Evolutionary conservation across 257 asterid species (phyloP), one percentile per base, ranked within the genome.

Genomic region (Knoxia roxburghii): DNA sequence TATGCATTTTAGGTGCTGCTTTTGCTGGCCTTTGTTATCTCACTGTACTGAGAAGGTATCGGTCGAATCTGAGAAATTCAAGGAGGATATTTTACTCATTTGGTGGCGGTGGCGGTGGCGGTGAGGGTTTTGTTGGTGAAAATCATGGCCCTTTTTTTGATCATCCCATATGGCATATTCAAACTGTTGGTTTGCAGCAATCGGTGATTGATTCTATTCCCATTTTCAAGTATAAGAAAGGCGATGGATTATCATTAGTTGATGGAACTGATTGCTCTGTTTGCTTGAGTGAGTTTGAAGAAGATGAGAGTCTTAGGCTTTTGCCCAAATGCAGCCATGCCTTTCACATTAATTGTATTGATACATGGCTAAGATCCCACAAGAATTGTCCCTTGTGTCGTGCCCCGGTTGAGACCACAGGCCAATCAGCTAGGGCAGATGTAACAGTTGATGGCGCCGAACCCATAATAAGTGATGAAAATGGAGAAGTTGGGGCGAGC

Each of bases 291-390:
- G 96, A 91, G 33, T 91, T 91, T 75, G 70, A 75, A 70, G 94
- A 87, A 39, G 78, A 78, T 41, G 98, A 89, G 72, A 68, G n/a
- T 6, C 83, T 89, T n/a, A 70, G 96, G 76, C 83, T 89, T 58
- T 61, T 91, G 80, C 96, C 96, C 0, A 91, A 89, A 50, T 91
- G 97, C 64, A 81, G 84, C 73, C 98, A 91, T 53, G 94, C 95
- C 62, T 91, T 91, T 75, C 98, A 91, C 59, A 46, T 77, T 11
- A 43, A 51, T 29, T 91, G 98, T 65, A 84, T 91, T 26, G 98
- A 91, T 69, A 84, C 87, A 18, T 91, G 98, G 98, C 33, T 91
- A 6, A 73, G 85, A 23, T 84, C 96, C 9, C 98, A 91, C 65
- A 77, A 73, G 75, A 91, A 79, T 61, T 91, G 98, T 65, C 98